Evolutionary conservation across 73 alveolate species (phyloP).

Genomic region (Urostyla sp.): DNA sequence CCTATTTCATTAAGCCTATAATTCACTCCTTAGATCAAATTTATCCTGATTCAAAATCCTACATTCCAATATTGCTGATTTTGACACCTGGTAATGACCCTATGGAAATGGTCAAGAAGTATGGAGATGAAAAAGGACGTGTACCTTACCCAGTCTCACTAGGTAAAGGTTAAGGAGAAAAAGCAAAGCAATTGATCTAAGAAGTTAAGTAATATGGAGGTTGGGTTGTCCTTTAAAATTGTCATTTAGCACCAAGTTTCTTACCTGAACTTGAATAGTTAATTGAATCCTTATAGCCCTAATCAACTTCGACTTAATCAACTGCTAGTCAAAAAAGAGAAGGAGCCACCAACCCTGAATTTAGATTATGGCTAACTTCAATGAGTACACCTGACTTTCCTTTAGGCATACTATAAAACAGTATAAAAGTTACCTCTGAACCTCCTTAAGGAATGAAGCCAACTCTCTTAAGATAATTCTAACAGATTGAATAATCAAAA

Average conservation of each 20-base stretch:
- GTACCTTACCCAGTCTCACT: conserved; percentile 77
- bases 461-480: conserved; percentile 80
- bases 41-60: conserved; percentile 75
- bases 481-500: conserved; percentile 73
- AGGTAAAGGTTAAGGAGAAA: conserved; percentile 99
- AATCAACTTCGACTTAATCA: too few relatives aligned
- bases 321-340: conserved; percentile 79
- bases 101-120: conserved; percentile 77
- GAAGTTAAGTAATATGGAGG: conserved; percentile 72
- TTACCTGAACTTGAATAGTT: conserved; percentile 94
- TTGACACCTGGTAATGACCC: conserved; percentile 94
- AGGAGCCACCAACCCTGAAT: conserved; percentile 81
- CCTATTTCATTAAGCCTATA: conserved; percentile 83
- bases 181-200: conserved; percentile 73
- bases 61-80: conserved; percentile 83
- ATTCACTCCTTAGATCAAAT: conserved; percentile 77
- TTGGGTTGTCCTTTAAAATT: conserved; percentile 97
- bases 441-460: conserved; percentile 94
- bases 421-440: conserved; percentile 89
- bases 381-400: conserved; percentile 85
- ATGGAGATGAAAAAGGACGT: conserved; percentile 80
- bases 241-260: conserved; percentile 94
- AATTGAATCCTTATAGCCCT: conserved; percentile 69
- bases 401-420: conserved; percentile 76
- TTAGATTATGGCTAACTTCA: conserved; percentile 88